Base-by-base conservation (phyloP, 208 protist genomes). In the Crithidia fasciculata region DNA sequence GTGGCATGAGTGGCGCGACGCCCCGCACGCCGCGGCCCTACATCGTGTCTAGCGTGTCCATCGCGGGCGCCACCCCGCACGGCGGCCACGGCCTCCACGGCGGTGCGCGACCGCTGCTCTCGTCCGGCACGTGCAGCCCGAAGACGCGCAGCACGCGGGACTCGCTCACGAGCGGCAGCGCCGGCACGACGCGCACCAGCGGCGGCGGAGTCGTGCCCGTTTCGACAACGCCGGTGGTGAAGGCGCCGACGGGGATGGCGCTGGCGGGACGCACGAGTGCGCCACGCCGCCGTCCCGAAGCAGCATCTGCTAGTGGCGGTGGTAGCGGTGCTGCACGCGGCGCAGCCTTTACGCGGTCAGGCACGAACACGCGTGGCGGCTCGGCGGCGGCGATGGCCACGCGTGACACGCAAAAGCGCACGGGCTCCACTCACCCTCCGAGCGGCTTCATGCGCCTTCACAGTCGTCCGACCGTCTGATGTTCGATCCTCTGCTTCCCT, bases 31-130 rank as follows among this genome's bases (percentile, higher is more conserved):
- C 74, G 37, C 74, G 74, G 39, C 74, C 19, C 37, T 74, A 66
- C 55, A 53, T 80, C 54, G 59, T 79, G 19, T 7, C 68, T 2
- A 80, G 74, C 47, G 74, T 80, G 0, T 74, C 74, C n/a, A 80
- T 66, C 1, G 74, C 74, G 0, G 45, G 8, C 54, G 71, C 67
- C 9, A 28, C 28, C 45, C 74, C 4, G 74, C 68, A 18, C 45
- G 7, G 54, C 66, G 0, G 49, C 44, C 9, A 7, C 43, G 53
- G 52, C n/a, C 7, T 10, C 10, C 59, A 74, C 49, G 36, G 54
- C 54, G 67, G 45, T 19, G 28, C 39, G 13, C 52, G 74, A 2
- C 74, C 74, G 47, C 61, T 80, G 37, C 67, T 80, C 5, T 69
- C 73, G 18, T 78, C 66, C n/a, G 41, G 53, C 9, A 41, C 57